Evolutionary conservation across 129 eudicot species (phyloP).

Genomic region (Lactuca sativa): DNA sequence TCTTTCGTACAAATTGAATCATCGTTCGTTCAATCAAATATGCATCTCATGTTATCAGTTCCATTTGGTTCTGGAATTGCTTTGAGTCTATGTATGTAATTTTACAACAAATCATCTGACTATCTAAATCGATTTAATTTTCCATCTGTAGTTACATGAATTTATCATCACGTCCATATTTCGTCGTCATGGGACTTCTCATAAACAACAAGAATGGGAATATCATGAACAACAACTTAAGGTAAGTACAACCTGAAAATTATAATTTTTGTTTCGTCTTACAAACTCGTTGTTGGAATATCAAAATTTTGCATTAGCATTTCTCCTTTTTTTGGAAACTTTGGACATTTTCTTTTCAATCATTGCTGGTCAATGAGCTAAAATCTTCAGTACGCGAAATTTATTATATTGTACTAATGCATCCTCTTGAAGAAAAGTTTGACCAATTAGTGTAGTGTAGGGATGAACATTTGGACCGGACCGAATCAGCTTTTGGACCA

Average conservation of each 20-base stretch:
- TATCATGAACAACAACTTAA: constrained; percentile 44
- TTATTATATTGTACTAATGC: constrained; percentile 50
- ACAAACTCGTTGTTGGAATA: neutral
- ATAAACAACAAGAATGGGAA: constrained; percentile 38
- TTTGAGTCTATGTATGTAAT: neutral
- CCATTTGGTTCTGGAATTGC: neutral
- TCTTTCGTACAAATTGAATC: neutral
- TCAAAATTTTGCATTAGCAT: neutral
- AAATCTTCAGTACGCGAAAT: constrained; percentile 44
- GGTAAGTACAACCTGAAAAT: constrained; percentile 33
- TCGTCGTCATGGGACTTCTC: constrained; percentile 45
- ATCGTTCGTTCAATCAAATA: neutral
- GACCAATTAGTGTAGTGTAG: no score
- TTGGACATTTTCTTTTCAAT: constrained; percentile 3
- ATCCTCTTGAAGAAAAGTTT: constrained; percentile 41
- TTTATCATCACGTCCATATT: constrained; percentile 37
- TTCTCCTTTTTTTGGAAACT: neutral
- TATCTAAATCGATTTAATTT: neutral
- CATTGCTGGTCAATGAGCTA: constrained; percentile 44
- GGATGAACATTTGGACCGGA: no score
- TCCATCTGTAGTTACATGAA: constrained; percentile 9
- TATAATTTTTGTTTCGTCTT: neutral
- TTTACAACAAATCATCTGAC: neutral
- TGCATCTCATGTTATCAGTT: neutral
- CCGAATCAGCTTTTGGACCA: no score